Evolutionary conservation across 2,329 filamentous ascomycete species (phyloP), one percentile per base, ranked within the genome.

Genomic region (Cladobotryum protrusum): DNA sequence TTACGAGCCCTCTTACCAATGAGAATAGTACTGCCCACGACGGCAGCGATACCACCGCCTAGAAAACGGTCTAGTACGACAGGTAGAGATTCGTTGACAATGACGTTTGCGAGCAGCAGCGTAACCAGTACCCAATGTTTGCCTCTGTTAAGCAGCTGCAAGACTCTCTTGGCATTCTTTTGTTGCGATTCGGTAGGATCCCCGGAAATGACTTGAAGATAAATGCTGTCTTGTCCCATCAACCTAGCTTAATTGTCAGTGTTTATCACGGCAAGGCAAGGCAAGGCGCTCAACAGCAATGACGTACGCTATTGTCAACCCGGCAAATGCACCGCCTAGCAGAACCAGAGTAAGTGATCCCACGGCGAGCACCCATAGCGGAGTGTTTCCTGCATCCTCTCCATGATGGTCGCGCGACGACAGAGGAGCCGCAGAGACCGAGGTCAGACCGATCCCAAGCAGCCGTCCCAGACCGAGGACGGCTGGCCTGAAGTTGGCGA

Each of bases 51-150:
- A 56, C 93, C 93, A 57, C 93, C 93, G 29, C 93, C 93, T 15
- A 99, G 80, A 50, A 90, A 96, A 50, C 93, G 79, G 69, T 99
- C 93, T 46, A 99, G 79, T 11, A 99, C 89, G 54, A 99, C 96
- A 24, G 93, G 93, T 13, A 96, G 76, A 2, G 92, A 95, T 71
- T 97, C 93, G 68, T 99, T 97, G 57, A 95, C 95, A 61, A 99
- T 95, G 63, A 99, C 93, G 67, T 99, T 99, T 67, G 90, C 90
- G 49, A 99, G 75, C 7, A 99, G 79, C 20, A 99, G 73, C 3
- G 93, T 97, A 48, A 99, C 93, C 50, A 99, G 75, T 17, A 99
- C 92, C 93, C 93, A 99, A 69, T 99, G 93, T 68, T 99, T 99
- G 61, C 93, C 93, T 60, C 81, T 86, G 56, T 89, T 83, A 49